Percentiles rank a stretch among this genome's conserved stretches.
phyloP scores from a whole-genome alignment of 1,284 basidiomycete species.

The Sanghuangporus sanghuang region DNA sequence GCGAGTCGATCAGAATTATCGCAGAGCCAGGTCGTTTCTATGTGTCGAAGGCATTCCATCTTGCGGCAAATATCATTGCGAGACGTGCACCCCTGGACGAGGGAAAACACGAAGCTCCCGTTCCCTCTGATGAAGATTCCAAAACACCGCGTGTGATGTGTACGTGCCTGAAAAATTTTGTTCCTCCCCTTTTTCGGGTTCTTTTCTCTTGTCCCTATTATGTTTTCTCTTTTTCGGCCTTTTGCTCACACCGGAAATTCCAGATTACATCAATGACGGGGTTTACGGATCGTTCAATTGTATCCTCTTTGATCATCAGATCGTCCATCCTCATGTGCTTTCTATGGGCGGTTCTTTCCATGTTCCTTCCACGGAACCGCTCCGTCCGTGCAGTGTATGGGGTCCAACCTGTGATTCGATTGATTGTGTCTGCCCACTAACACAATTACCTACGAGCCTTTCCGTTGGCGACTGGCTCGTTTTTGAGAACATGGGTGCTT shows the following conservation, averaged over 20 bases:
- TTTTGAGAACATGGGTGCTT: conserved; percentile 91
- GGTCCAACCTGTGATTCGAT: conserved; percentile 88
- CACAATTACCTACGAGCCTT: conserved; percentile 57
- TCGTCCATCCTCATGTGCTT: conserved; percentile 80
- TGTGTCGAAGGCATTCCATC: conserved; percentile 88
- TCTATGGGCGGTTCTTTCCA: conserved; percentile 52
- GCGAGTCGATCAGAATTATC: conserved; percentile 75
- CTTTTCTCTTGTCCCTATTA: conserved; percentile 20
- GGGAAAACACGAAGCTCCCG: conserved; percentile 24
- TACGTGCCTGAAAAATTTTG: conserved; percentile 37
- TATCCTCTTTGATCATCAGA: conserved; percentile 91
- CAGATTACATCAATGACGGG: conserved; percentile 97
- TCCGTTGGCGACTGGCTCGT: conserved; percentile 89
- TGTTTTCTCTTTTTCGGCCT: conserved; percentile 15
- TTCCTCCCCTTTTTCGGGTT: not conserved
- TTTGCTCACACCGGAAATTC: conserved; percentile 17
- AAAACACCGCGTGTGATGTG: conserved; percentile 76
- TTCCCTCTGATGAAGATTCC: conserved; percentile 26
- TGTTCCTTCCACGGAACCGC: conserved; percentile 40
- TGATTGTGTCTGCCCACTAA: conserved; percentile 69
- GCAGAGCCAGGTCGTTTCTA: conserved; percentile 97
- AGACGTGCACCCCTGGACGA: conserved; percentile 57
- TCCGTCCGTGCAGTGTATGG: conserved; percentile 57
- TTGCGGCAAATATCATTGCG: conserved; percentile 94
- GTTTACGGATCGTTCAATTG: conserved; percentile 99